These are phyloP conservation scores for Leersia perrieri DNA, from an alignment of 176 grass and related monocot species.

Conservation along the genomic window DNA sequence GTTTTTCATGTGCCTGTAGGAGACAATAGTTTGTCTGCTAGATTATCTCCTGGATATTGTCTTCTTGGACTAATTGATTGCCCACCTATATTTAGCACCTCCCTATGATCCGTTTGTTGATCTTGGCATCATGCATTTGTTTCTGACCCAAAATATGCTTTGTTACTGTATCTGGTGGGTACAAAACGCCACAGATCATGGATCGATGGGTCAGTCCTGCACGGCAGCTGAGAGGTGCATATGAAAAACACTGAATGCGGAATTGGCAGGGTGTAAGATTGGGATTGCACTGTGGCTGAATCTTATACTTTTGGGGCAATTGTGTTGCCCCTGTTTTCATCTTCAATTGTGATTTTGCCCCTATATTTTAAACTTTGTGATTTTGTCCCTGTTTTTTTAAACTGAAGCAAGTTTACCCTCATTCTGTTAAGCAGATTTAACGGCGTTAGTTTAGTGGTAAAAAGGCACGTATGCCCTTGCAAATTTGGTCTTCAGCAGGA, in stretches of 20 bases:
- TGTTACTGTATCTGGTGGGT: neutral
- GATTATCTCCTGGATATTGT: neutral
- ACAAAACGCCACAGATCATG: neutral
- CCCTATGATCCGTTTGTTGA: neutral
- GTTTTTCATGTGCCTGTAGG: neutral
- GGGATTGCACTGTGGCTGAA: neutral
- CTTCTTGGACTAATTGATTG: neutral
- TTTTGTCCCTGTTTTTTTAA: no score
- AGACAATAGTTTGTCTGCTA: neutral
- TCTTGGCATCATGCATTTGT: neutral
- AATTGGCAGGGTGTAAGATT: neutral
- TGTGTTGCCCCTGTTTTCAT: no score
- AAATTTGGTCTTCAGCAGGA: no score
- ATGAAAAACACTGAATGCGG: neutral
- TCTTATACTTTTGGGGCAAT: no score
- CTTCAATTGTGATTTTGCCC: no score
- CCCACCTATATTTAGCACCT: neutral
- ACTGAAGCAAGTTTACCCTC: no score
- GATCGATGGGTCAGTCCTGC: neutral
- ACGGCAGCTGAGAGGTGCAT: neutral
- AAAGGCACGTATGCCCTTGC: no score
- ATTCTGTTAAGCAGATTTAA: no score
- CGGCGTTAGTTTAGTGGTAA: no score
- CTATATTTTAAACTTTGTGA: no score
- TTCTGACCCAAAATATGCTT: neutral